Percentiles rank a stretch among this genome's conserved stretches.
These are phyloP conservation scores for Populus hybrid DNA, from an alignment of 441 rosid species.

Conservation along the genomic window DNA sequence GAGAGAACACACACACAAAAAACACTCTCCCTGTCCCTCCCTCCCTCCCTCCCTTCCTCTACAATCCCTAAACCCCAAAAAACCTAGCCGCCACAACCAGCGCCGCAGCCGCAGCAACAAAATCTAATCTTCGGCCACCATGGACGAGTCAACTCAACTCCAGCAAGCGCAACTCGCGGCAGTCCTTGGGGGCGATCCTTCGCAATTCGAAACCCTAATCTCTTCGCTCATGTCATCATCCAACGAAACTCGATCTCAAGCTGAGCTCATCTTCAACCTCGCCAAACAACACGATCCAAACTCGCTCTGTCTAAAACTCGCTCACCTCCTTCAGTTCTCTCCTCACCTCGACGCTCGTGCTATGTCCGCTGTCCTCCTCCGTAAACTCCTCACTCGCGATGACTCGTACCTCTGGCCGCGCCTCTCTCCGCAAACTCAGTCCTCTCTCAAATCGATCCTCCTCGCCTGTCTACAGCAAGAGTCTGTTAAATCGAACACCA, in stretches of 20 bases:
- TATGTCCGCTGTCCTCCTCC: slow-evolving; percentile 91
- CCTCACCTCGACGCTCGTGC: slow-evolving; percentile 79
- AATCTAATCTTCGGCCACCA: slow-evolving; percentile 21
- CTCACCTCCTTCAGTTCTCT: slow-evolving; percentile 75
- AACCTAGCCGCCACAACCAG: background rate
- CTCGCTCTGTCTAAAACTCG: slow-evolving; percentile 74
- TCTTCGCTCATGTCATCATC: slow-evolving; percentile 88
- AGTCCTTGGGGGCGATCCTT: slow-evolving; percentile 75
- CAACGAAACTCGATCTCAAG: slow-evolving; percentile 88
- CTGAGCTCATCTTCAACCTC: slow-evolving; percentile 87
- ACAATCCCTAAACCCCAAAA: background rate
- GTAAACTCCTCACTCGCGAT: slow-evolving; percentile 86
- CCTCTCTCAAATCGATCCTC: no score
- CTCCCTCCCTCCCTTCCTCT: background rate
- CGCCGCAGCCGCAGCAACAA: no score
- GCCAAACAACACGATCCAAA: slow-evolving; percentile 87
- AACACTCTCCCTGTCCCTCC: fast-evolving
- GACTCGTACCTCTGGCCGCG: slow-evolving; percentile 89
- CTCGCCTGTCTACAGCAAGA: no score
- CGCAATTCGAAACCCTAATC: slow-evolving; percentile 80
- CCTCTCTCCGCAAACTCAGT: slow-evolving; percentile 44
- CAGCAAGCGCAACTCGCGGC: slow-evolving; percentile 86
- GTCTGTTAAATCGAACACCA: no score
- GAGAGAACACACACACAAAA: no score
- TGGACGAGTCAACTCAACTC: slow-evolving; percentile 70